Base-by-base conservation (phyloP, 2,329 filamentous ascomycete genomes). In the Clonostachys byssicola region DNA sequence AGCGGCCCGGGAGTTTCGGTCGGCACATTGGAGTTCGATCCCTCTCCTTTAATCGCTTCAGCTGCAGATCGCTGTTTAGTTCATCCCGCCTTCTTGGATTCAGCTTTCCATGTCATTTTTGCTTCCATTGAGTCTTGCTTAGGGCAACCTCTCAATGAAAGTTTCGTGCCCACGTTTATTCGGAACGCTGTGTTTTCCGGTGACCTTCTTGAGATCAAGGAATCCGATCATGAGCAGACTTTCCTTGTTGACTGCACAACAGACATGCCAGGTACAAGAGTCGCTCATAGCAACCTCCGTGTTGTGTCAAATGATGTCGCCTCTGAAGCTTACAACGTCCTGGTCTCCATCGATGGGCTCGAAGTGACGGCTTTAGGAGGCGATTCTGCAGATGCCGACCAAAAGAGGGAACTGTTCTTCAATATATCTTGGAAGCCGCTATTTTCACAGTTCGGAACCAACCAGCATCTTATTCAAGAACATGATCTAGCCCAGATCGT, bases 51-150 rank as follows among this genome's bases (percentile, higher is more conserved):
- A 3, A 12, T 39, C 36, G 36, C 36, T 7, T 39, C 14, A 8
- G 6, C 7, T 39, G 36, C 36, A 18, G 36, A 39, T 14, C 36
- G 17, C 7, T 39, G 36, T 12, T 4, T 39, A n/a, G 17, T 39
- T 4, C 36, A 39, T 39, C 36, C 36, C 36, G 56, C 53, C 9
- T 52, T 58, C 8, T 48, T 60, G 4, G 56, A 60, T 43, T 50
- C 56, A 12, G 54, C 55, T 48, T 59, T 60, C 50, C 56, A 60
- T 43, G 50, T 55, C 42, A 56, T 60, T 34, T 56, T 59, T 49
- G 47, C 53, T 40, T 55, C 57, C 4, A 47, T 60, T 8, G 56
- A 60, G 44, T 51, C 53, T n/a, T 49, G 52, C 6, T 50, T 56
- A 10, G 57, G 54, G 2, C 50, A 51, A 1, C 49, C 55, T 20